Percentiles rank a stretch among this genome's conserved stretches.
phyloP scores from a whole-genome alignment of 352 stramenopile genomes.

The Plasmopara muralis region DNA sequence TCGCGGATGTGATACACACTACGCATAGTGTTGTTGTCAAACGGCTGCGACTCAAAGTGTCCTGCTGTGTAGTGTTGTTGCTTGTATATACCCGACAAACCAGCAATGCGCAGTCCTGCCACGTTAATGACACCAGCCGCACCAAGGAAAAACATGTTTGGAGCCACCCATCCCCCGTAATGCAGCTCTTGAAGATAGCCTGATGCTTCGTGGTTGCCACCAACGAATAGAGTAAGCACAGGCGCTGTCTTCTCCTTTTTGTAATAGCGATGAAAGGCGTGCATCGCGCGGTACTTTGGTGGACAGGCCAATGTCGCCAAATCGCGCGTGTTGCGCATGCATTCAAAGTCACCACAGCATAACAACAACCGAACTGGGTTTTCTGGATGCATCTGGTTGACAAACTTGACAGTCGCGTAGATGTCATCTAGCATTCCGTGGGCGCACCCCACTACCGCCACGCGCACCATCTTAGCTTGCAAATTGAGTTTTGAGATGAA shows the following conservation, averaged over 20 bases:
- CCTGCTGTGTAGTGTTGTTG: conserved; percentile 84
- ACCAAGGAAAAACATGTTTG: conserved; percentile 99
- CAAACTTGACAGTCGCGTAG: conserved; percentile 90
- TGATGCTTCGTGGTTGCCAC: conserved; percentile 98
- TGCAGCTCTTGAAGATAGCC: conserved; percentile 95
- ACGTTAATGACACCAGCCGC: conserved; percentile 90
- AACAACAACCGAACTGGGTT: conserved; percentile 92
- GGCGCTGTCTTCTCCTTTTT: conserved; percentile 86
- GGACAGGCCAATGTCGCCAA: conserved; percentile 93
- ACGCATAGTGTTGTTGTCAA: conserved; percentile 74
- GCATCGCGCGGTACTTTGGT: conserved; percentile 91
- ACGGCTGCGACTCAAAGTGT: conserved; percentile 83
- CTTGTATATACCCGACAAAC: conserved; percentile 98
- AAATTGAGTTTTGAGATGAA: not conserved
- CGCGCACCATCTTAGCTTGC: conserved; percentile 36
- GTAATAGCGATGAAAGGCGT: conserved; percentile 96
- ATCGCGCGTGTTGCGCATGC: conserved; percentile 93
- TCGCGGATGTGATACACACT: conserved; percentile 95
- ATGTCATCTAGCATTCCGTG: conserved; percentile 98
- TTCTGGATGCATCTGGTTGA: conserved; percentile 80
- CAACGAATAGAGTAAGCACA: conserved; percentile 96
- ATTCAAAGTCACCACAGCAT: conserved; percentile 99
- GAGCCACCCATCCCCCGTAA: conserved; percentile 97
- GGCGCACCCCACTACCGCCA: conserved; percentile 96
- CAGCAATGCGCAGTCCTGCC: conserved; percentile 92